Conservation (phyloP, 2,329 filamentous ascomycete genomes). For the Penicillium sp. region DNA sequence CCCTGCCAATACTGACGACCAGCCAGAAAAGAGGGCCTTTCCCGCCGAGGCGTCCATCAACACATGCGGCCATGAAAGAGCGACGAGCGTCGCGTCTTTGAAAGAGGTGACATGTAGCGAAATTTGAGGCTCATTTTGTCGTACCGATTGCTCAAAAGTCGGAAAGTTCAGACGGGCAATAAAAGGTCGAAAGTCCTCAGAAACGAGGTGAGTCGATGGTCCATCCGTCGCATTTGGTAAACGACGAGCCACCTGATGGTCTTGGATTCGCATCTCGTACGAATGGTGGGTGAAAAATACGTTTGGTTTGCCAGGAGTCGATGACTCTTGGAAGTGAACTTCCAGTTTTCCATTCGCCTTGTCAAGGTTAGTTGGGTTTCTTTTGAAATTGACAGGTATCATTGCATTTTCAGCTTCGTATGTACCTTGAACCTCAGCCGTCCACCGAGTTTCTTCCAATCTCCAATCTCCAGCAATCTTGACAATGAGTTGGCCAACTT, state of each 20-base stretch:
- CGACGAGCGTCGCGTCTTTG: constrained; percentile 20
- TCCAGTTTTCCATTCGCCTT: constrained; percentile 18
- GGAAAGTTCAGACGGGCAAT: constrained; percentile 18
- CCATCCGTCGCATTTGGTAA: constrained; percentile 15
- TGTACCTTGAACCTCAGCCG: constrained; percentile 51
- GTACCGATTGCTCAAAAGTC: constrained; percentile 14
- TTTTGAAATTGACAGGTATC: too few species aligned
- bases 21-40: constrained; percentile 17
- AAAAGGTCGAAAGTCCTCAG: constrained; percentile 17
- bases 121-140: constrained; percentile 13
- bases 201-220: constrained; percentile 18
- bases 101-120: constrained; percentile 23
- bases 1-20: constrained; percentile 19
- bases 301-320: constrained; percentile 4
- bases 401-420: not conserved
- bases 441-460: constrained; percentile 57
- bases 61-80: constrained; percentile 22
- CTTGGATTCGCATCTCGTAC: constrained; percentile 17
- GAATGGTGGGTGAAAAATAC: constrained; percentile 21
- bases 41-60: constrained; percentile 23
- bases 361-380: not conserved
- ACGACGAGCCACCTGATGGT: constrained; percentile 15
- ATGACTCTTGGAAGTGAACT: constrained; percentile 12
- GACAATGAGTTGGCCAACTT: constrained; percentile 47
- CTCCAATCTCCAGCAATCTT: constrained; percentile 49